Evolutionary conservation across 768 basidiomycete genomes (phyloP).

Genomic region (Rhizopogon salebrosus): DNA sequence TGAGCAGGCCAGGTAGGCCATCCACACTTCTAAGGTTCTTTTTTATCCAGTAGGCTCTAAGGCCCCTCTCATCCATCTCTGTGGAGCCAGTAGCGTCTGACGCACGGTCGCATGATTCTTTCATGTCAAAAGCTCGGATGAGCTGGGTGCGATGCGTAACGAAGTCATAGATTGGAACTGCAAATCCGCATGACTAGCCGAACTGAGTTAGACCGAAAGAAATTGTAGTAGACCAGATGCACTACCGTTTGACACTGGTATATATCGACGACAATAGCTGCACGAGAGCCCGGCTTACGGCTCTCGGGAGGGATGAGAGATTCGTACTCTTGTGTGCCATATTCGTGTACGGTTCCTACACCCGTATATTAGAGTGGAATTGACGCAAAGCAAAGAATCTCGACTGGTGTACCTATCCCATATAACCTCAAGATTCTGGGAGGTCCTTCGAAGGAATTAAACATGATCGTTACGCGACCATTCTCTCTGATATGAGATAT

Average conservation of each 20-base stretch:
- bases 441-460: slow-evolving; percentile 57
- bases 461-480: slow-evolving; percentile 57
- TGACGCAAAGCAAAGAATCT: background rate
- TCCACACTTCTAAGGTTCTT: slow-evolving; percentile 52
- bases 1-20: slow-evolving; percentile 47
- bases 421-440: slow-evolving; percentile 55
- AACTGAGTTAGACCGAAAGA: background rate
- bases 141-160: slow-evolving; percentile 50
- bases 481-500: slow-evolving; percentile 62
- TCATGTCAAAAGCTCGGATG: slow-evolving; percentile 33
- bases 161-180: slow-evolving; percentile 59
- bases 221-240: background rate
- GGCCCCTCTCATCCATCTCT: slow-evolving; percentile 29
- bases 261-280: slow-evolving; percentile 56
- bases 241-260: slow-evolving; percentile 47
- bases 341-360: slow-evolving; percentile 56
- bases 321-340: slow-evolving; percentile 58
- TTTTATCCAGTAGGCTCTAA: slow-evolving; percentile 48
- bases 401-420: slow-evolving; percentile 43
- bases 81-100: slow-evolving; percentile 2
- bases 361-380: background rate
- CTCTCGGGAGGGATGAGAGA: slow-evolving; percentile 39
- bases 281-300: slow-evolving; percentile 54
- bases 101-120: slow-evolving; percentile 37
- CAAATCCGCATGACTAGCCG: slow-evolving; percentile 61